These are phyloP conservation scores for Ophiostoma tasmaniense DNA, from an alignment of 2,329 filamentous ascomycete genomes.

Conservation along the genomic window DNA sequence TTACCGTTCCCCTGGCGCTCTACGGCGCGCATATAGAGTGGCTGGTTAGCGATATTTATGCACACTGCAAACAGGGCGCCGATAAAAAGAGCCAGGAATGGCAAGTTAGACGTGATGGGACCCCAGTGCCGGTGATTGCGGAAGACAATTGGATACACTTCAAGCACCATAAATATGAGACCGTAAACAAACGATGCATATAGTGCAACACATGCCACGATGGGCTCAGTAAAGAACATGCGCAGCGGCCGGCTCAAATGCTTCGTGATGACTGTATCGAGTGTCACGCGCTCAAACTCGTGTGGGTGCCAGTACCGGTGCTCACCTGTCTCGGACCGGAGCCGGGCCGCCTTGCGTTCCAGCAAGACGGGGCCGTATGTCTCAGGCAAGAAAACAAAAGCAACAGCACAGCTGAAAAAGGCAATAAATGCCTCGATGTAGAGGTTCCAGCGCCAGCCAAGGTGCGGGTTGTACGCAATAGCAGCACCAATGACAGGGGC, in stretches of 20 bases:
- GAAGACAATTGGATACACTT: slow-evolving; percentile 46
- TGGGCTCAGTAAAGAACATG: slow-evolving; percentile 40
- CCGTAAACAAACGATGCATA: slow-evolving; percentile 50
- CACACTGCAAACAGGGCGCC: slow-evolving; percentile 44
- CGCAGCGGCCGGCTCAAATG: slow-evolving; percentile 60
- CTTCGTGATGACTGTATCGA: slow-evolving; percentile 52
- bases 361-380: slow-evolving; percentile 40
- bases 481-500: slow-evolving; percentile 36
- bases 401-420: slow-evolving; percentile 20
- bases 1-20: slow-evolving; percentile 30
- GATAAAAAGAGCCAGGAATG: slow-evolving; percentile 42
- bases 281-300: slow-evolving; percentile 47
- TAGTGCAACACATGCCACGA: slow-evolving; percentile 41
- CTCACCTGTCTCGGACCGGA: slow-evolving; percentile 33
- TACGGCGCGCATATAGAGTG: slow-evolving; percentile 38
- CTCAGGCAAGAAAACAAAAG: slow-evolving; percentile 26
- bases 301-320: slow-evolving; percentile 32
- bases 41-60: slow-evolving; percentile 36
- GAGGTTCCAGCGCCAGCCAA: slow-evolving; percentile 25
- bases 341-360: slow-evolving; percentile 42
- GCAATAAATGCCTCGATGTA: slow-evolving; percentile 26
- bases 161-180: slow-evolving; percentile 48
- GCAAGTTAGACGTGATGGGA: slow-evolving; percentile 53
- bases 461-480: slow-evolving; percentile 23
- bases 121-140: slow-evolving; percentile 42